Conservation (phyloP, 176 grass and related monocot species). For the Hordeum marinum region DNA sequence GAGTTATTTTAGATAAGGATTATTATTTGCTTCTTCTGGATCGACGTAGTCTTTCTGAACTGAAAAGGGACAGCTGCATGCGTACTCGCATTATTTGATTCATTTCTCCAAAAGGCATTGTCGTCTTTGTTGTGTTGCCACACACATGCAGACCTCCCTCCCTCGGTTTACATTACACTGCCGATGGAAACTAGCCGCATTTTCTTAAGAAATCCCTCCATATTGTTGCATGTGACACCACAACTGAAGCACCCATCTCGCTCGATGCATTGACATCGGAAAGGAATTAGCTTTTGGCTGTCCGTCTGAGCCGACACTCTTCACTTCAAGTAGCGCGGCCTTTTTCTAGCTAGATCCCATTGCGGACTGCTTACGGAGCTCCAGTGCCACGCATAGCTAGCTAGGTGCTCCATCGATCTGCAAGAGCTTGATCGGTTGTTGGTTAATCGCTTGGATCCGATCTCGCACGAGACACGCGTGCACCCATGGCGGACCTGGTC, state of each 20-base stretch:
- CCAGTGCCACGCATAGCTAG: not conserved
- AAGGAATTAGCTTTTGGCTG: not conserved
- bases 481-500: slow-evolving; percentile 44
- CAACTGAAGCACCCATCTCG: not conserved
- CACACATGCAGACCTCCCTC: not conserved
- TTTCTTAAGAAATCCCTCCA: not conserved
- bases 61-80: not conserved
- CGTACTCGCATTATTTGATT: not conserved
- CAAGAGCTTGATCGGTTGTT: not conserved
- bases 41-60: not conserved
- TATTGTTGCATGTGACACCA: slow-evolving; percentile 1
- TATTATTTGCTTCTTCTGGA: not conserved
- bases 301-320: not conserved
- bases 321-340: not conserved
- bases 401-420: not conserved
- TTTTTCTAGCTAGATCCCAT: not conserved
- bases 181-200: not conserved
- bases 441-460: not conserved
- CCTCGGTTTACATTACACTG: not conserved
- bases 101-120: not conserved
- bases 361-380: not conserved
- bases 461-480: not conserved
- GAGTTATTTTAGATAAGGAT: too few species aligned
- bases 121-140: not conserved
- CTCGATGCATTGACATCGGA: not conserved